Evolutionary conservation across 805 yeast genomes (phyloP), one percentile per base, ranked within the genome.

Genomic region (Suhomyces kilbournensis): DNA sequence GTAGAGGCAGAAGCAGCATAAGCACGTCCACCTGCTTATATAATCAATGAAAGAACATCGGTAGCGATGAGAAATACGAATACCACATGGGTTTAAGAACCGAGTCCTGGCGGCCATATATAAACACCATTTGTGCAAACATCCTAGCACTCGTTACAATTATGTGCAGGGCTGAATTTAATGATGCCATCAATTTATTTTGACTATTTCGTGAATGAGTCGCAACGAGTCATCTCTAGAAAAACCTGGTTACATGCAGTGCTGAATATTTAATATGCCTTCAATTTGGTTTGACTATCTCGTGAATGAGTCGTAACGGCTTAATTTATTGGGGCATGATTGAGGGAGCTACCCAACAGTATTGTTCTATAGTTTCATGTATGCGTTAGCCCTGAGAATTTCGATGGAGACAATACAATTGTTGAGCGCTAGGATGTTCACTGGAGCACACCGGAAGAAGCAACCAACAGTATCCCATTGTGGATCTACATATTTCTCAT

Each of bases 11-110:
- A 51, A 10, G 74, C 62, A 6, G 72, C 69, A 17, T 70, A 58
- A 50, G 65, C 65, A 30, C 74, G 78, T 17, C 77, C 77, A 6
- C 75, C 77, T 5, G 75, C 76, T 56, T 74, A 78, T 28, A 74
- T 60, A 19, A 73, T 32, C 17, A 74, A 61, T 1, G 77, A 70
- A 3, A 72, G 32, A 6, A 73, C 70, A 53, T 74, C 79, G 22
- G 63, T 53, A 4, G 70, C 62, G 48, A 74, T 71, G 54, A 74
- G 23, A 74, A 63, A 60, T 74, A 74, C 1, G 78, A 68, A 53
- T 74, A 74, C 76, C 76, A 72, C 67, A 74, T 64, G 3, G 79
- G 79, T 52, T 68, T 69, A 53, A 73, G 62, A 2, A 70, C 58
- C 19, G 76, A 69, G 55, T 66, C 74, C 38, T 65, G 61, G 45